Percentiles rank a stretch among this genome's conserved stretches.
Conservation (phyloP, 768 basidiomycete genomes). For the Vararia minispora region DNA sequence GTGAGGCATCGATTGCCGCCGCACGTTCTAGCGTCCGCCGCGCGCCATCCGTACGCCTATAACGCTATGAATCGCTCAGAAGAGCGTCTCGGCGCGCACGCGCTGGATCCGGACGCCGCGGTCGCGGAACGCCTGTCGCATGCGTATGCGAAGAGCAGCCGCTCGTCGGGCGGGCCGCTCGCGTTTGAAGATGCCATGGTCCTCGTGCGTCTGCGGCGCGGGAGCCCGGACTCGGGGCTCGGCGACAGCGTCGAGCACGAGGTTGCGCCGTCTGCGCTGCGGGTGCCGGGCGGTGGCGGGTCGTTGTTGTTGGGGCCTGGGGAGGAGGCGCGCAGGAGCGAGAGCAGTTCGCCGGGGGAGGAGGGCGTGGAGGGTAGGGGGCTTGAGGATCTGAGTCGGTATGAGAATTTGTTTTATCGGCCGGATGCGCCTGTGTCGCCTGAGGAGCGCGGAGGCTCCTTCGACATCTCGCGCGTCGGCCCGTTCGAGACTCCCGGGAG, state of each 20-base stretch:
- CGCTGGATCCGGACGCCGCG: not conserved
- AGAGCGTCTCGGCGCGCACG: not conserved
- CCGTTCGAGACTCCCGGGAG: too few relatives aligned
- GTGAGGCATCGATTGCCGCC: conserved; percentile 28
- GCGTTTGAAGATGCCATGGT: conserved; percentile 57
- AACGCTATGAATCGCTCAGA: too few relatives aligned
- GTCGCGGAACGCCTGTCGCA: not conserved
- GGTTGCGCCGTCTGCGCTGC: not conserved
- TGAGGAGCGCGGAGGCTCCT: too few relatives aligned
- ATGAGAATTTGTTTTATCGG: conserved; percentile 63
- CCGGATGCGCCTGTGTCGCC: too few relatives aligned
- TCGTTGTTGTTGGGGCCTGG: conserved; percentile 1
- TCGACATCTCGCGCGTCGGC: too few relatives aligned
- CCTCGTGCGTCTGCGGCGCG: conserved; percentile 26
- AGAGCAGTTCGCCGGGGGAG: conserved; percentile 26
- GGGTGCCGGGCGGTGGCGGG: conserved; percentile 8
- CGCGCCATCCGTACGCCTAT: conserved; percentile 12
- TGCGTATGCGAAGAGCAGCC: conserved; percentile 8
- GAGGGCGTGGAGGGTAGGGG: too few relatives aligned
- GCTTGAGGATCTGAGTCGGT: conserved; percentile 60
- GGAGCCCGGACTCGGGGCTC: conserved; percentile 32
- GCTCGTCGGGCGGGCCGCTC: conserved; percentile 18
- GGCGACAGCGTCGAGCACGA: conserved; percentile 33
- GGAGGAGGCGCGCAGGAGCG: conserved; percentile 15
- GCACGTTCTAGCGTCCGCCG: conserved; percentile 7